Evolutionary conservation across 139 green algal genomes (phyloP).

Genomic region (Eudorina sp.): DNA sequence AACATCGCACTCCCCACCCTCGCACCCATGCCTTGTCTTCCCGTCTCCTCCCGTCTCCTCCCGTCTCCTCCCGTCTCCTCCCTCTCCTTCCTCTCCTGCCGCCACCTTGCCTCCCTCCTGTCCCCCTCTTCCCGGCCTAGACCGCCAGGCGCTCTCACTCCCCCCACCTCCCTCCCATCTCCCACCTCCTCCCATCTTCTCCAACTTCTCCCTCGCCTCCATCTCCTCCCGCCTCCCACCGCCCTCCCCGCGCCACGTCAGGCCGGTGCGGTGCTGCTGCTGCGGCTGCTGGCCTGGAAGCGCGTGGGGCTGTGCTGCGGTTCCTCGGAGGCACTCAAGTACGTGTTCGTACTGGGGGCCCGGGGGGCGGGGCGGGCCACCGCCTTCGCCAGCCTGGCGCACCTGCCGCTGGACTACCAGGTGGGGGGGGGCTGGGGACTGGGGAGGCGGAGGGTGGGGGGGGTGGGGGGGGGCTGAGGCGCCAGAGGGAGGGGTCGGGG

Average conservation of each 20-base stretch:
- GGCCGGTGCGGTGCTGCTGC: slow-evolving; percentile 52
- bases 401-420: slow-evolving; percentile 51
- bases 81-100: neutral
- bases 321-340: slow-evolving; percentile 39
- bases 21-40: too few species aligned
- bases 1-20: too few species aligned
- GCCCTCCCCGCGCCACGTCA: too few species aligned
- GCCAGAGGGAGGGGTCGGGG: neutral
- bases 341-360: slow-evolving; percentile 52
- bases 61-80: neutral
- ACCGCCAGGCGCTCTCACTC: too few species aligned
- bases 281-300: slow-evolving; percentile 57
- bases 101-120: neutral
- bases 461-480: neutral
- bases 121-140: too few species aligned
- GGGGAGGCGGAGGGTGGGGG: neutral
- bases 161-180: neutral
- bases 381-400: slow-evolving; percentile 36
- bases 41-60: too few species aligned
- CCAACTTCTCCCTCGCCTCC: neutral
- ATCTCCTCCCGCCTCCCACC: too few species aligned
- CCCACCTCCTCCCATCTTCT: neutral
- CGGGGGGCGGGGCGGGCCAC: slow-evolving; percentile 26
- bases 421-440: neutral
- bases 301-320: slow-evolving; percentile 30